Base-by-base conservation (phyloP, 805 yeast genomes). In the Ogataea degrootiae region DNA sequence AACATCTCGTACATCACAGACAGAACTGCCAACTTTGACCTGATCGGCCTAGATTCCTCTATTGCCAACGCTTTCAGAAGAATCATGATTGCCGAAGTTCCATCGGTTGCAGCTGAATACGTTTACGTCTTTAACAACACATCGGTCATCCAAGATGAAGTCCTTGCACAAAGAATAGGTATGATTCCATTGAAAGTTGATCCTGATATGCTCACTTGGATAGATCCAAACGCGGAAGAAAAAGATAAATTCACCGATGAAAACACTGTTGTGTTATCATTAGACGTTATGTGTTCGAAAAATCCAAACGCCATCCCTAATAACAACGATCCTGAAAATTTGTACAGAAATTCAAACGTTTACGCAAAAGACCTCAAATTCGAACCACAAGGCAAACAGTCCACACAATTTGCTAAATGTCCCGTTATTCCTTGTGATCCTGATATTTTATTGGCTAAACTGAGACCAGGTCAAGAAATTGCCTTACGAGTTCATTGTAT, bases 391-490 rank as follows among this genome's bases (percentile, higher is more conserved):
- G 98, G 97, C 26, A 79, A 80, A 51, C 99, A 94, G 69, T 68
- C 72, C 16, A 92, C 85, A 57, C 67, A 73, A 37, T 88, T 87
- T 69, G 80, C 83, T 54, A 73, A 75, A 46, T 68, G 66, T 44
- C 88, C 91, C 1, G 87, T 85, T 36, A 83, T 72, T 9, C 85
- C 96, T 21, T 76, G 86, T 49, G 94, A 91, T 69, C 96, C 97
- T 35, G 85, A 94, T 65, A 87, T 94, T 56, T 70, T 94, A 53
- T 68, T 94, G 45, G 97, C 96, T 44, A 94, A 94, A 70, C 74
- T 94, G 61, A 81, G 99, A 60, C 98, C 98, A 6, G 97, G 97
- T 42, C 99, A 94, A 71, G 98, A 94, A 69, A 91, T 94, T 53
- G 79, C 92, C 26, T 74, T 94, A 55, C 77, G 90, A 62, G 96